Conservation (phyloP, 257 asterid species). For the Solanum bulbocastanum region DNA sequence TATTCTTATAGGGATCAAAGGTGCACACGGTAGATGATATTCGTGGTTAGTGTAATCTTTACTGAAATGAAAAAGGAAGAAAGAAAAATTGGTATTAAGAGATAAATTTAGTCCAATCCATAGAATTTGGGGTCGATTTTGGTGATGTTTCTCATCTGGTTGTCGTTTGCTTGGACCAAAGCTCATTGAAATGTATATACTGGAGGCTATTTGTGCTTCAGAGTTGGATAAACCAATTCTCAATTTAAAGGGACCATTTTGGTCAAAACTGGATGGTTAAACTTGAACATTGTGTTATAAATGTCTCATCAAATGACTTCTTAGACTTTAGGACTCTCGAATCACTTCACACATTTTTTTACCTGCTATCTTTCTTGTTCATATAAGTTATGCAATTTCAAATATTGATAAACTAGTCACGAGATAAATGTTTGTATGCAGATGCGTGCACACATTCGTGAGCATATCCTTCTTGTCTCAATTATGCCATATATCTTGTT, state of each 20-base stretch:
- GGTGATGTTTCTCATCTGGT: not conserved
- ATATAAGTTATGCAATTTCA: not conserved
- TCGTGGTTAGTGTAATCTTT: not conserved
- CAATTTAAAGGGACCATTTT: not conserved
- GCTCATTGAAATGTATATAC: not conserved
- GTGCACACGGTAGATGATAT: not conserved
- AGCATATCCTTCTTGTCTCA: not conserved
- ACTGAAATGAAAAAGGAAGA: not conserved
- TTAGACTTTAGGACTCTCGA: not conserved
- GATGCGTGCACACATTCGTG: not conserved
- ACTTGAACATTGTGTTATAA: not conserved
- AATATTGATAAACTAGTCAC: not conserved
- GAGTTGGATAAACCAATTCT: not conserved
- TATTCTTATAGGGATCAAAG: not conserved
- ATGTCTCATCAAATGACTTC: not conserved
- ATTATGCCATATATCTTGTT: not conserved
- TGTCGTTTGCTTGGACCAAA: not conserved
- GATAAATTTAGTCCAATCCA: not conserved
- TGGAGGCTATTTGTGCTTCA: not conserved
- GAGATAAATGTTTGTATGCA: not conserved
- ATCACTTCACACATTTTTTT: not conserved
- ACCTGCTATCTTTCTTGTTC: not conserved
- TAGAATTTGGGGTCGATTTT: not conserved
- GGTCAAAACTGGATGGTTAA: not conserved
- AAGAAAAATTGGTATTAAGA: not conserved